A percentile compares a stretch with the other conserved stretches of the same genome.
Evolutionary conservation across 2,329 filamentous ascomycete genomes (phyloP).

Genomic region (Penicillium sp.): DNA sequence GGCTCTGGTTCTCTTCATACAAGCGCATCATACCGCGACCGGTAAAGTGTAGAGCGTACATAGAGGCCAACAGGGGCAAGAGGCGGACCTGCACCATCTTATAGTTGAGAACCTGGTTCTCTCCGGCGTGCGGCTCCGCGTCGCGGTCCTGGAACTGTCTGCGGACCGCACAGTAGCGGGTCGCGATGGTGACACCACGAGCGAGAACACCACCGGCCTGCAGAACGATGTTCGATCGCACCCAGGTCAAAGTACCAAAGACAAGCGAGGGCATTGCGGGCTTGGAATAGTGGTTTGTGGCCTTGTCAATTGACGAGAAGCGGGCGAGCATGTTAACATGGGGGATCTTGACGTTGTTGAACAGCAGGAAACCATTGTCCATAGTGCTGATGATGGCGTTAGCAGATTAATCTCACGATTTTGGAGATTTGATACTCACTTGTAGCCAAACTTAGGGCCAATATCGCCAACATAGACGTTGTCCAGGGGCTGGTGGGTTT

Average conservation of each 20-base stretch:
- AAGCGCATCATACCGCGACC: slow-evolving; percentile 74
- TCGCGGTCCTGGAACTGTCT: slow-evolving; percentile 79
- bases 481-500: slow-evolving; percentile 68
- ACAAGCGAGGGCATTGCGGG: slow-evolving; percentile 68
- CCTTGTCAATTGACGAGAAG: slow-evolving; percentile 69
- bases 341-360: slow-evolving; percentile 75
- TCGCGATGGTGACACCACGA: slow-evolving; percentile 75
- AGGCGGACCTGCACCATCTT: slow-evolving; percentile 77
- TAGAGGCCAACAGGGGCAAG: slow-evolving; percentile 70
- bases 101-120: slow-evolving; percentile 78
- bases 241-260: slow-evolving; percentile 75
- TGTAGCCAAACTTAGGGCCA: slow-evolving; percentile 77
- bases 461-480: slow-evolving; percentile 77
- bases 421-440: slow-evolving; percentile 40
- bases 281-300: slow-evolving; percentile 67
- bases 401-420: slow-evolving; percentile 1
- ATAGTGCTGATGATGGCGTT: slow-evolving; percentile 55
- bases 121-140: slow-evolving; percentile 59
- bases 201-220: slow-evolving; percentile 72
- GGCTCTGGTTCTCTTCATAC: slow-evolving; percentile 71
- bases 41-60: slow-evolving; percentile 78
- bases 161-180: slow-evolving; percentile 70
- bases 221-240: slow-evolving; percentile 72
- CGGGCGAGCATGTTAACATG: slow-evolving; percentile 72
- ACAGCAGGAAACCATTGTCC: slow-evolving; percentile 78